Base-by-base conservation (phyloP, 805 yeast species). In the Danielia oregonensis region DNA sequence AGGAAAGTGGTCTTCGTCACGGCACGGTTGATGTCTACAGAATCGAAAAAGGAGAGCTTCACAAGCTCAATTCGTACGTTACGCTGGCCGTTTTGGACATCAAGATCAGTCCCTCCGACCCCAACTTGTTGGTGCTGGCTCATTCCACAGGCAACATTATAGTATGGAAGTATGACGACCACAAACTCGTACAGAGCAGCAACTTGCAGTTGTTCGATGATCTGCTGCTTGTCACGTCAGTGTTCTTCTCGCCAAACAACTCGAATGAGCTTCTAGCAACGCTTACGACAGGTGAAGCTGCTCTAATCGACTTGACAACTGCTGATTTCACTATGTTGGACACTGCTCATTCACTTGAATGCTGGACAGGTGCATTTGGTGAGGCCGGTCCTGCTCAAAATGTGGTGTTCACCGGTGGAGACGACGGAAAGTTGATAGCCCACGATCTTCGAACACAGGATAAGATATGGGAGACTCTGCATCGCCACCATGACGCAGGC, bases 361-460 rank as follows among this genome's bases (percentile, higher is more conserved):
- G 95, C 40, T 89, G 97, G 97, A 85, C 84, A 4, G 85, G 86
- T 5, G 76, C 76, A 2, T 85, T 79, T 61, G 88, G 86, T 6
- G 70, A 69, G 29, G 44, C 63, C 16, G 74, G 75, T 6, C 74
- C 72, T 3, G 53, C 82, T 26, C 54, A 65, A 11, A 61, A 78
- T 37, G 77, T 86, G 1, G 65, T 87, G 0, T 83, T 81, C 46
- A 77, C 88, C 3, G 98, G 97, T 4, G 97, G 97, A 11, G 98
- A 91, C 54, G 97, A 93, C 60, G 72, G 83, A 5, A 61, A 68
- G 11, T 61, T 91, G 10, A 76, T 80, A 19, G 89, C 89, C 1
- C 87, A 82, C 52, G 97, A 89, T 56, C 33, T 72, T 7, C 46
- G 73, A 18, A 51, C 64, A 2, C 62, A 82, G 7, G 49, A 40